Evolutionary conservation across 768 basidiomycete genomes (phyloP), one percentile per base, ranked within the genome.

Genomic region (Mrakia blollopis): DNA sequence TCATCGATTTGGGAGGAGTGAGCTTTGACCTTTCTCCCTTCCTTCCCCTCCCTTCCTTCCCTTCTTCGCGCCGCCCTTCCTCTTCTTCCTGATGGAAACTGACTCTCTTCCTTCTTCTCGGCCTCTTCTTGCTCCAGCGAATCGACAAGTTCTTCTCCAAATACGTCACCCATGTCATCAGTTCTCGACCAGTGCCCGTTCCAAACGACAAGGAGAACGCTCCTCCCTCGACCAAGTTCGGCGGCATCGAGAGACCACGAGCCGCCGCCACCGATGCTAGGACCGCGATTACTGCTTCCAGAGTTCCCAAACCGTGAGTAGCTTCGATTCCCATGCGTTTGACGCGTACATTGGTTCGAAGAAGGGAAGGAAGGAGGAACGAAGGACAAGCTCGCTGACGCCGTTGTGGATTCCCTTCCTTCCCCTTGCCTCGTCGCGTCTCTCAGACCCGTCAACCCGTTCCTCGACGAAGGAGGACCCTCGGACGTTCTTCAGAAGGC

Each of bases 101-200:
- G 21, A 39, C 18, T 18, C 52, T 10, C 25, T 30, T 14, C 23
- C 35, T 60, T 28, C 32, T 18, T 10, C 73, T 71, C 62, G n/a
- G 23, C 60, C 69, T 62, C 71, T 28, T 14, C 18, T 18, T 50
- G 4, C 16, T 77, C 50, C 81, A 98, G 97, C 86, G 86, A 75
- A 88, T 93, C 75, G 93, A 96, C 70, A 88, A 89, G 78, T 97
- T 97, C 86, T 95, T 98, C 83, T 92, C 91, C 41, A 89, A 87
- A 68, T 87, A 89, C 68, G 89, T 96, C 35, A 94, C 94, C 0
- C 96, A 98, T 85, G 87, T 98, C 79, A 90, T 96, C 81, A 92
- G 91, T 73, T 28, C 65, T 7, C 79, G 77, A 14, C 52, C 78
- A 77, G 21, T 80, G 79, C 47, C 81, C 78, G 76, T 83, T 1